Evolutionary conservation across 1,139 yeast genomes (phyloP), one percentile per base, ranked within the genome.

Genomic region (Saccharomyces pastorianus): DNA sequence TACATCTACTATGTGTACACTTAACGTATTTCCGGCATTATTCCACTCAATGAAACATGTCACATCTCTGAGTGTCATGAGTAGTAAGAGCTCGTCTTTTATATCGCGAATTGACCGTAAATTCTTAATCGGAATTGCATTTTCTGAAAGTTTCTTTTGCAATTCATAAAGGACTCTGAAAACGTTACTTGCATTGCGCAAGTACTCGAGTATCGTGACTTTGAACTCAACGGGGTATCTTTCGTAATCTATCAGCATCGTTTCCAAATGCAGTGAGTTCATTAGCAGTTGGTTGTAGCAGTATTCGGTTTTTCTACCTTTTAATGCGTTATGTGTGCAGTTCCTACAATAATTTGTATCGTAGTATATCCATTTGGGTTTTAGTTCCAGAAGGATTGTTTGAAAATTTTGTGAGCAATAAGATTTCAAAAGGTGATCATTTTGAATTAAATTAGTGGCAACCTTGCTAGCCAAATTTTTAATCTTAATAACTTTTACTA

Each of bases 21-120:
- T 26, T 8, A 58, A 46, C 3, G 46, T 25, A 7, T 51, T 51
- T 13, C 28, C 46, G 8, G 48, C 49, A 17, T 29, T 28, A 1
- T 49, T 47, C 69, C 71, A 67, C 44, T 52, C 55, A 3, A 68
- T 49, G 49, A 67, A 67, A 47, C 67, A 61, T 6, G 70, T 60
- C 1, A 68, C 65, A 53, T 68, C 71, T 55, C 69, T 59, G 31
- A 68, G 56, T 2, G 68, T 59, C 71, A 67, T 68, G 8, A 64
- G 53, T 13, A 60, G 54, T 25, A 58, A 51, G 25, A 60, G 48
- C 4, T 53, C 50, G 9, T 51, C 53, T 2, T 56, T 48, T 1
- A 56, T 58, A 44, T 59, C 60, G 4, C 53, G 47, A 2, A 44
- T 51, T 8, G 56, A 47, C 2, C 26, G 26, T 6, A 54, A 11